Evolutionary conservation across 495 filamentous ascomycete species (phyloP).

Genomic region (Penicillium samsonianum): DNA sequence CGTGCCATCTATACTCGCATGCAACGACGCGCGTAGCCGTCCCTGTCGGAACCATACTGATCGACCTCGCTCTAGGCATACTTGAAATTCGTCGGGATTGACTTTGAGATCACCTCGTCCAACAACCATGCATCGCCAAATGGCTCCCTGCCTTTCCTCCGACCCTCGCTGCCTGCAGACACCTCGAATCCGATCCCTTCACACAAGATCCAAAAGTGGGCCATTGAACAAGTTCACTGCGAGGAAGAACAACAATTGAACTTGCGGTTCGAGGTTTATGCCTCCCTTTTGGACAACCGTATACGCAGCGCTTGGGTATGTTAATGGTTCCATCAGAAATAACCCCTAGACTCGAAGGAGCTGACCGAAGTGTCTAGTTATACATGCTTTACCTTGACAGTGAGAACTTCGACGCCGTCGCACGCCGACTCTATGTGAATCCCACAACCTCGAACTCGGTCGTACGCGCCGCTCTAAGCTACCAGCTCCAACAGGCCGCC

Average conservation of each 20-base stretch:
- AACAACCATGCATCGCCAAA: conserved; percentile 93
- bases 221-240: conserved; percentile 50
- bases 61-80: conserved; percentile 62
- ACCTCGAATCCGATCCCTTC: conserved; percentile 57
- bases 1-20: conserved; percentile 29
- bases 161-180: conserved; percentile 50
- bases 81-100: conserved; percentile 71
- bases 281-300: conserved; percentile 73
- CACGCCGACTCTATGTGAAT: conserved; percentile 66
- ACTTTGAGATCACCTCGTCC: conserved; percentile 69
- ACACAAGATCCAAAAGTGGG: conserved; percentile 69
- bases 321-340: not conserved
- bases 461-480: conserved; percentile 61
- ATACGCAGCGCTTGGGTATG: conserved; percentile 86
- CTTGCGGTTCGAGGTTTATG: conserved; percentile 72
- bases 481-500: conserved; percentile 71
- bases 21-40: conserved; percentile 1
- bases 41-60: conserved; percentile 2
- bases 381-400: conserved; percentile 76
- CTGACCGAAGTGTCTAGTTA: conserved; percentile 51
- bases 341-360: not conserved
- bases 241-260: conserved; percentile 55
- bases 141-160: conserved; percentile 84
- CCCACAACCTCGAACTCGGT: conserved; percentile 60
- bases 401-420: conserved; percentile 62